Conservation (phyloP, 2,329 filamentous ascomycete genomes). For the Acrodontium crateriforme region DNA sequence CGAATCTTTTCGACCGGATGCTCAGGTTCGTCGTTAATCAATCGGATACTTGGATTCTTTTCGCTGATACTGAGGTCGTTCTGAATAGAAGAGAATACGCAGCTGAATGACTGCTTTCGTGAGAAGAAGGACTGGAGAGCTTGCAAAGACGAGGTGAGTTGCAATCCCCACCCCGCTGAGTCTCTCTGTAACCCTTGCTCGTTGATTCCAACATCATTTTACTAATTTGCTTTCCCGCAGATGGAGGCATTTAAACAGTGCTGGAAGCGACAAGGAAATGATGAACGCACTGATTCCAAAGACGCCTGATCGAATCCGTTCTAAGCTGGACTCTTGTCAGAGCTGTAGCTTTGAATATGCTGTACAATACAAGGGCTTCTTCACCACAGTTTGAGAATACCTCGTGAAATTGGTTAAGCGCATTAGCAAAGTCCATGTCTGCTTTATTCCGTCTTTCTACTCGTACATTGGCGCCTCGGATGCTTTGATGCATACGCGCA, state of each 20-base stretch:
- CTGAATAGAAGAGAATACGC: slow-evolving; percentile 63
- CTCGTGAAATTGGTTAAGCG: too few relatives aligned
- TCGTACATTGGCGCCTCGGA: too few relatives aligned
- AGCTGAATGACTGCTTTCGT: slow-evolving; percentile 89
- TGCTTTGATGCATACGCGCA: too few relatives aligned
- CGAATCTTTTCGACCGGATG: slow-evolving; percentile 95
- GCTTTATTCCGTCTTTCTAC: too few relatives aligned
- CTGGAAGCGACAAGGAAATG: slow-evolving; percentile 83
- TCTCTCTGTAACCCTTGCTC: too few relatives aligned
- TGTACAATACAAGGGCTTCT: too few relatives aligned
- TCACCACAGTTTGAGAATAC: too few relatives aligned
- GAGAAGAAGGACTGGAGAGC: slow-evolving; percentile 91
- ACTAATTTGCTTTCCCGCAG: too few relatives aligned
- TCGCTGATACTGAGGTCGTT: slow-evolving; percentile 2
- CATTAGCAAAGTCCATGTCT: too few relatives aligned
- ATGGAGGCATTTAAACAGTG: slow-evolving; percentile 82
- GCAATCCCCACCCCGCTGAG: neutral
- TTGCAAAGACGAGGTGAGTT: slow-evolving; percentile 73
- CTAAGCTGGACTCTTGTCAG: too few relatives aligned
- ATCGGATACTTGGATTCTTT: neutral
- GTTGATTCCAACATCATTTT: too few relatives aligned
- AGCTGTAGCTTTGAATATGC: too few relatives aligned
- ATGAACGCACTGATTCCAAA: slow-evolving; percentile 65
- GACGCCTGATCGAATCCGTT: slow-evolving; percentile 44
- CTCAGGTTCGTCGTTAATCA: slow-evolving; percentile 46